Conservation (phyloP, 2,329 filamentous ascomycete species). For the Diplodia scrobiculata region DNA sequence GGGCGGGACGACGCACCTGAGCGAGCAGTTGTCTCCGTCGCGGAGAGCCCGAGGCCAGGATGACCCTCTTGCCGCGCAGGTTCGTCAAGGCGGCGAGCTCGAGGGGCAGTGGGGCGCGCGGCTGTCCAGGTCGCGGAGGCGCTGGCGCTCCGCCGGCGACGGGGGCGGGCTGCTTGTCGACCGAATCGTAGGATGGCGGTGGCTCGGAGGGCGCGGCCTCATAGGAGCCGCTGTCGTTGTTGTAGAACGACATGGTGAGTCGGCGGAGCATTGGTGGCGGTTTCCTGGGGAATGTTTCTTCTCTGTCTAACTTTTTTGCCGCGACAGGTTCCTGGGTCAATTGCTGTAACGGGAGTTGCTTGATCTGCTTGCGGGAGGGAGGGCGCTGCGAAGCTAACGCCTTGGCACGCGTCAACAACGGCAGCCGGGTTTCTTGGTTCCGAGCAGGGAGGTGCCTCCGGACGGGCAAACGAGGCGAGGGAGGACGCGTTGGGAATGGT, state of each 20-base stretch:
- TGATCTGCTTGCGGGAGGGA: conserved; percentile 22
- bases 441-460: conserved; percentile 9
- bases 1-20: conserved; percentile 53
- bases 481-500: conserved; percentile 1
- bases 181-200: conserved; percentile 49
- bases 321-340: conserved; percentile 10
- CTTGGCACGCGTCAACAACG: conserved; percentile 6
- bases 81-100: conserved; percentile 76
- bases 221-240: conserved; percentile 22
- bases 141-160: conserved; percentile 33
- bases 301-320: background rate
- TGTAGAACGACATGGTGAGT: conserved; percentile 23
- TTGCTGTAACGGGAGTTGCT: conserved; percentile 22
- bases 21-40: conserved; percentile 78
- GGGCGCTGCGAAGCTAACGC: conserved; percentile 7
- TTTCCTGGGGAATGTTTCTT: background rate
- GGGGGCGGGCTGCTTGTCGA: conserved; percentile 34
- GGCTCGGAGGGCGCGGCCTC: conserved; percentile 43
- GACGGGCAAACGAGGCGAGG: conserved; percentile 14
- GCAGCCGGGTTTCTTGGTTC: conserved; percentile 15
- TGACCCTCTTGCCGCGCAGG: conserved; percentile 76
- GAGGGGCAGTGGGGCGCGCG: conserved; percentile 65
- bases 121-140: conserved; percentile 44
- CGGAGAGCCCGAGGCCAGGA: conserved; percentile 88
- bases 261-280: conserved; percentile 17